Conservation (phyloP, 2,329 filamentous ascomycete species). For the Diaporthe caulivora region DNA sequence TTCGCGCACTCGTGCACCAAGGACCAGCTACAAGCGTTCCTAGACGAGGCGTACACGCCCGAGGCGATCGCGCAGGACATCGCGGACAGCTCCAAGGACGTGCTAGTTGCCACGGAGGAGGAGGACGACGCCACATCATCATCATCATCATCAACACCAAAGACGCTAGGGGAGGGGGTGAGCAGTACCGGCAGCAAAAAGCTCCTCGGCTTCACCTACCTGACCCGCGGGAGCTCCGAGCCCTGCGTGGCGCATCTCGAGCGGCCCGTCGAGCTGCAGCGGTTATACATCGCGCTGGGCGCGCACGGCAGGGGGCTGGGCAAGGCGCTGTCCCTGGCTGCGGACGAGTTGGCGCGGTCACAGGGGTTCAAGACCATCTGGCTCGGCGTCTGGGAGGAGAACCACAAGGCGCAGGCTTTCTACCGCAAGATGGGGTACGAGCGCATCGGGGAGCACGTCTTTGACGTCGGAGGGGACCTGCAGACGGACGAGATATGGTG, state of each 20-base stretch:
- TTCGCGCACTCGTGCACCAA: conserved; percentile 57
- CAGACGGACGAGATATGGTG: conserved; percentile 56
- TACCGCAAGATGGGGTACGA: conserved; percentile 57
- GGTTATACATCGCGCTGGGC: conserved; percentile 54
- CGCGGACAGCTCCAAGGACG: conserved; percentile 23
- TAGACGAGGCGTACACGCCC: conserved; percentile 52
- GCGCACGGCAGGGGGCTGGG: conserved; percentile 55
- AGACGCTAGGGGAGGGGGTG: conserved; percentile 35
- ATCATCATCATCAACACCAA: conserved; percentile 18
- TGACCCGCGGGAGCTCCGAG: conserved; percentile 52
- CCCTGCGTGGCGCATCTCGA: conserved; percentile 51
- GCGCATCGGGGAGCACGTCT: conserved; percentile 55
- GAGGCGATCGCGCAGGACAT: conserved; percentile 41
- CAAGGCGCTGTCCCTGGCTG: conserved; percentile 46
- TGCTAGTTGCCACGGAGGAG: conserved; percentile 46
- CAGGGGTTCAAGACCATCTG: conserved; percentile 56
- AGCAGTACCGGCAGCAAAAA: conserved; percentile 26
- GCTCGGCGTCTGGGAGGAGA: conserved; percentile 63
- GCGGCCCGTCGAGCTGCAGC: conserved; percentile 54
- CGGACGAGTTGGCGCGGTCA: conserved; percentile 51
- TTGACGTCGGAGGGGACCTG: conserved; percentile 54
- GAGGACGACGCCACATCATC: conserved; percentile 42
- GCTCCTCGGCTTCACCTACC: conserved; percentile 56
- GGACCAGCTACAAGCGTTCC: conserved; percentile 52
- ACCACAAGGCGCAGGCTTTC: conserved; percentile 51